These are phyloP conservation scores for Aspergillus unguis DNA, from an alignment of 2,329 filamentous ascomycete genomes.

Conservation along the genomic window DNA sequence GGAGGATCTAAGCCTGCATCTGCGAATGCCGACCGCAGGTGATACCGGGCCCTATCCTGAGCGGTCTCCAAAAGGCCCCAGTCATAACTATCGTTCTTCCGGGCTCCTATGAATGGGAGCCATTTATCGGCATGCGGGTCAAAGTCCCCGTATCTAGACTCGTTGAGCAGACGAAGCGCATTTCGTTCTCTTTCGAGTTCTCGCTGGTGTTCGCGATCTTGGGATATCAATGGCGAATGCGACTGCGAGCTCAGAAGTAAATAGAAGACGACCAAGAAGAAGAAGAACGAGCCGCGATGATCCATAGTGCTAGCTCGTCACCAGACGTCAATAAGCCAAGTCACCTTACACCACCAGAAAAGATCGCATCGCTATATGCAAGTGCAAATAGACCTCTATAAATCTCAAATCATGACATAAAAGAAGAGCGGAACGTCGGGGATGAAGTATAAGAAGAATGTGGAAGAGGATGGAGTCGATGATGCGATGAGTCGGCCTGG, in stretches of 20 bases:
- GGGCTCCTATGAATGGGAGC: constrained; percentile 75
- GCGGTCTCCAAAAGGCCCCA: constrained; percentile 72
- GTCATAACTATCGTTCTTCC: constrained; percentile 68
- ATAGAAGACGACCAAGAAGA: constrained; percentile 53
- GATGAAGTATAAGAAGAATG: not conserved
- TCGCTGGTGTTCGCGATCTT: constrained; percentile 46
- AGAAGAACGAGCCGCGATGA: constrained; percentile 48
- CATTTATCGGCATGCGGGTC: constrained; percentile 44
- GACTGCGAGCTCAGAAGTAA: constrained; percentile 51
- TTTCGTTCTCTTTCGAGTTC: constrained; percentile 51
- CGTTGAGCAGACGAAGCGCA: constrained; percentile 49
- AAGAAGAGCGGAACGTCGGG: not conserved
- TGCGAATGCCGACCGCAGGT: constrained; percentile 37
- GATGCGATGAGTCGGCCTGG: constrained; percentile 21
- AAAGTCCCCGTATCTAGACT: constrained; percentile 53
- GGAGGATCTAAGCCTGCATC: constrained; percentile 32
- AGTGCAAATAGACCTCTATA: not conserved
- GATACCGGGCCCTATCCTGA: constrained; percentile 61
- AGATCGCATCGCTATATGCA: constrained; percentile 26
- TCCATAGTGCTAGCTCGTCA: constrained; percentile 36
- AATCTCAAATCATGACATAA: not conserved
- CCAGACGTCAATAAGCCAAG: constrained; percentile 23
- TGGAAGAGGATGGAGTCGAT: constrained; percentile 20
- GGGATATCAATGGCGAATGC: constrained; percentile 38
- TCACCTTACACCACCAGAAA: constrained; percentile 15